A percentile compares a stretch with the other conserved stretches of the same genome.
These are phyloP conservation scores for Wickerhamiella occidentalis DNA, from an alignment of 805 yeast genomes.

Conservation along the genomic window DNA sequence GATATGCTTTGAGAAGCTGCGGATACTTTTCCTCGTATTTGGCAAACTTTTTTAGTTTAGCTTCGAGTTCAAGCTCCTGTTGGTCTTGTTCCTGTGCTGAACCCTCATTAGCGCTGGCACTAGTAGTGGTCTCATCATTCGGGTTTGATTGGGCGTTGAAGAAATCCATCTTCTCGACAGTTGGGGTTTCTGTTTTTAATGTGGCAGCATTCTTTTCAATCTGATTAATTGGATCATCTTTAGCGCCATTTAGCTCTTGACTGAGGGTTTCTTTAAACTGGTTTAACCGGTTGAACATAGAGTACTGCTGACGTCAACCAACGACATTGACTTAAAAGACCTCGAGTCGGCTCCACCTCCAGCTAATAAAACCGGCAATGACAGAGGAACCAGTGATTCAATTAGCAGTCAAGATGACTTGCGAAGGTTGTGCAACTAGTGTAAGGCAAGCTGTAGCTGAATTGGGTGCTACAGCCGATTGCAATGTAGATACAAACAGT, in stretches of 20 bases:
- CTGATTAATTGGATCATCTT: conserved; percentile 16
- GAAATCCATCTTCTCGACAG: conserved; percentile 18
- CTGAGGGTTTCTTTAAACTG: conserved; percentile 52
- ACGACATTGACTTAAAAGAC: too few species aligned
- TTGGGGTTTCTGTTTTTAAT: conserved; percentile 18
- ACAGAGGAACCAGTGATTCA: conserved; percentile 8
- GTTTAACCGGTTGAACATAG: conserved; percentile 45
- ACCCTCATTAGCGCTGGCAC: conserved; percentile 5
- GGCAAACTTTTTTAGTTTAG: conserved; percentile 22
- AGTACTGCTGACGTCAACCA: conserved; percentile 1
- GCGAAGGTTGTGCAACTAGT: conserved; percentile 55
- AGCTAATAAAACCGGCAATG: not conserved
- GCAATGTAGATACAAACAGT: conserved; percentile 47
- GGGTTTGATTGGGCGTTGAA: conserved; percentile 8
- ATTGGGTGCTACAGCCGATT: conserved; percentile 38
- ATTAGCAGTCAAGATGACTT: conserved; percentile 77
- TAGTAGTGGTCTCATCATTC: conserved; percentile 12
- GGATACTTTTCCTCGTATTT: conserved; percentile 89
- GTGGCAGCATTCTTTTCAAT: conserved; percentile 20
- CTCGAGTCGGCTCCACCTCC: too few species aligned
- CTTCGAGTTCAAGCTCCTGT: conserved; percentile 12
- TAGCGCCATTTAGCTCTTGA: conserved; percentile 38
- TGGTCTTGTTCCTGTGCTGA: conserved; percentile 2
- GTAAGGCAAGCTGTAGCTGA: conserved; percentile 42
- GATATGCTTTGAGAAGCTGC: conserved; percentile 64